Base-by-base conservation (phyloP, 1,284 basidiomycete genomes). In the Ganoderma lingzhi region DNA sequence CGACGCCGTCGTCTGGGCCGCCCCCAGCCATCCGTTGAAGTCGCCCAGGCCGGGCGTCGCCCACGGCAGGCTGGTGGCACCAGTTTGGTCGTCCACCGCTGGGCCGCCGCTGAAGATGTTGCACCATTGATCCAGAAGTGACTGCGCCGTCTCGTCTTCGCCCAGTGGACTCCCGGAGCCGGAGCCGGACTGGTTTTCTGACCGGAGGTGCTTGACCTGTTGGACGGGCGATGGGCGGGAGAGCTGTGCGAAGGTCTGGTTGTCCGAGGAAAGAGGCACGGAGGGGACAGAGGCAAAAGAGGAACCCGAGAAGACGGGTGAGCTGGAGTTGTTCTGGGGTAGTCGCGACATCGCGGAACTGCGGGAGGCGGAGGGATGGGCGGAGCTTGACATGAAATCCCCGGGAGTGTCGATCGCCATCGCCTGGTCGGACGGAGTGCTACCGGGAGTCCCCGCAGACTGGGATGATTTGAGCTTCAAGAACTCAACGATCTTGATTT, bases 401-500 rank as follows among this genome's bases (percentile, higher is more conserved):
- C 39, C 48, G 32, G 62, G 58, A 61, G 39, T 32, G 55, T 70
- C 64, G 10, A 64, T 53, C 14, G 64, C 59, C 60, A 70, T 73
- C 59, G 55, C 68, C 30, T 61, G 69, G n/a, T 71, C 68, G 3
- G 9, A 23, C 5, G 61, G 62, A 17, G 61, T 74, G 70, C 71
- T 76, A 30, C 78, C 80, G 41, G 80, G 79, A 10, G 76, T 77
- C 67, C 87, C 87, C 51, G 85, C 83, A 65, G 79, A 78, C 73
- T 90, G 86, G 30, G 86, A 86, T 6, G 90, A 88, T 75, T 91
- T 92, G 63, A 78, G 82, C 80, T 90, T 91, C 71, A 95, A 79
- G 75, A 95, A 93, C 79, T 93, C 90, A 68, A 95, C 93, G 32
- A 92, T 94, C 76, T 90, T 93, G 73, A 94, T 83, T 75, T 95